Conservation (phyloP, 805 yeast species). For the Naumovozyma baii region DNA sequence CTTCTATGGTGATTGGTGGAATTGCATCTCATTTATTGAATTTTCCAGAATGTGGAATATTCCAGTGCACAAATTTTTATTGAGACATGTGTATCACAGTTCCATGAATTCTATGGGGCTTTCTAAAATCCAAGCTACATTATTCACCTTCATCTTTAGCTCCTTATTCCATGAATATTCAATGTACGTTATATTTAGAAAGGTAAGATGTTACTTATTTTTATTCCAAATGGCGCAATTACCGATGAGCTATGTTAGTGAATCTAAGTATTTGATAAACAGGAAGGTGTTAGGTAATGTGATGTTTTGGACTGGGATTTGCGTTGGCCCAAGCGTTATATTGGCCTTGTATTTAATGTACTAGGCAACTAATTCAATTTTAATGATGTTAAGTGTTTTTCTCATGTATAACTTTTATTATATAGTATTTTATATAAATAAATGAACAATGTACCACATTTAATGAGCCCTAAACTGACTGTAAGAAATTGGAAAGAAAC, state of each 20-base stretch:
- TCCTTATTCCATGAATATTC: constrained; percentile 82
- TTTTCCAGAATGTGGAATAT: constrained; percentile 90
- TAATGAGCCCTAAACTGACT: too few species aligned
- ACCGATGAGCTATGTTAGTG: constrained; percentile 61
- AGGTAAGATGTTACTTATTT: constrained; percentile 70
- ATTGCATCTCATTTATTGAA: constrained; percentile 85
- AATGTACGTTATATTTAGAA: constrained; percentile 79
- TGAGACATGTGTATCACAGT: constrained; percentile 91
- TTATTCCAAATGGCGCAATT: constrained; percentile 79
- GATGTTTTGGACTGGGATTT: constrained; percentile 85
- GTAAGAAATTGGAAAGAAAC: too few species aligned
- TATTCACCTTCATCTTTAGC: constrained; percentile 70
- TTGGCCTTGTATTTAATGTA: constrained; percentile 77
- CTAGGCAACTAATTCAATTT: too few species aligned
- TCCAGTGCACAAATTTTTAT: constrained; percentile 82
- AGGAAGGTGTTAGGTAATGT: constrained; percentile 61
- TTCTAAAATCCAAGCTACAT: constrained; percentile 57
- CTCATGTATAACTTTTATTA: too few species aligned
- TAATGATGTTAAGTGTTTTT: too few species aligned
- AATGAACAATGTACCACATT: too few species aligned
- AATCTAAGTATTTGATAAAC: constrained; percentile 47
- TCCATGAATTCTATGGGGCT: constrained; percentile 68
- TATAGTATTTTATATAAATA: neutral
- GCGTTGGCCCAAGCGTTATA: constrained; percentile 81
- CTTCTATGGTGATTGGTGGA: constrained; percentile 98